Base-by-base conservation (phyloP, 441 rosid genomes). In the Pelargonium citronellum region DNA sequence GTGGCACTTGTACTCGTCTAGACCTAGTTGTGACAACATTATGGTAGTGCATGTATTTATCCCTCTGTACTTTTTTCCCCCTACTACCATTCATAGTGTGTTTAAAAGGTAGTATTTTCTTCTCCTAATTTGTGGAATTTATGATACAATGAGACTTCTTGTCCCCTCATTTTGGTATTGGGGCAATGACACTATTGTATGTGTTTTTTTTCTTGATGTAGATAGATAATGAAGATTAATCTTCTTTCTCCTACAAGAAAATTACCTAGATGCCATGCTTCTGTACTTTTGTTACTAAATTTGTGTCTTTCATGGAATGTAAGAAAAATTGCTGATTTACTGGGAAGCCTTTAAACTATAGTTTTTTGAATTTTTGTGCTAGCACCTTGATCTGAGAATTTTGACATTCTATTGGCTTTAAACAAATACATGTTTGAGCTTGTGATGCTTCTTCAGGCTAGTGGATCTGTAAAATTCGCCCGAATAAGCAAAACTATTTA, bases 221-320 rank as follows among this genome's bases (percentile, higher is more conserved):
- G 61, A 55, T 55, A 16, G 61, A 55, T 55, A 55, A 16, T 16
- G 61, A 55, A 55, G 61, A 55, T 55, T 55, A 16, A 16, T 55
- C 22, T 55, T 55, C 61, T 55, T 55, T 55, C 61, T 55, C 61
- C 61, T 55, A 55, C 22, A 55, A 55, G 61, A 55, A 55, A 55
- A 55, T 9, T 19, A 55, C 8, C 20, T 1, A 16, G 22, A 15
- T 55, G 20, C 61, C 19, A 22, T 16, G 2, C n/a, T 46, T 17
- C 20, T 55, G 61, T 53, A 55, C 61, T 16, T 55, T 16, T 16
- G 22, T 15, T 55, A 15, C 20, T 7, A 16, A 6, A 9, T 15
- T 15, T 1, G n/a, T 55, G 19, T 8, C 19, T 17, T 17, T 17
- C 9, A 3, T 4, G 24, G 61, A 17, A 15, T 51, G 57, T 51